A percentile compares a stretch with the other conserved stretches of the same genome.
Evolutionary conservation across 2,329 filamentous ascomycete genomes (phyloP).

Genomic region (Neofusicoccum ribis): DNA sequence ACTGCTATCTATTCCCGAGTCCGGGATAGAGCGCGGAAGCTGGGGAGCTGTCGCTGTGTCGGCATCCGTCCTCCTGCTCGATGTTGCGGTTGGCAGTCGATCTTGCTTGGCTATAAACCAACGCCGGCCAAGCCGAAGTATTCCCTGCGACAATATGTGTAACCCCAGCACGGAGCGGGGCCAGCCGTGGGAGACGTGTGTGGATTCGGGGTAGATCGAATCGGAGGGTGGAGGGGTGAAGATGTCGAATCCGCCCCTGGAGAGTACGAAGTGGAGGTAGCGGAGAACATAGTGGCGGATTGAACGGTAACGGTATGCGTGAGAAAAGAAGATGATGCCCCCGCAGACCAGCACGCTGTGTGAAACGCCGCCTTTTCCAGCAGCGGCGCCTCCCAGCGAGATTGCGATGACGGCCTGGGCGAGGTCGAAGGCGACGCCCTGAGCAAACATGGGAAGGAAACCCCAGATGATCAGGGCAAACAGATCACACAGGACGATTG

Average conservation of each 20-base stretch:
- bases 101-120: conserved; percentile 21
- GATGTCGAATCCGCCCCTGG: conserved; percentile 43
- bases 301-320: conserved; percentile 27
- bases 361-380: conserved; percentile 66
- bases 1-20: conserved; percentile 26
- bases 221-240: conserved; percentile 39
- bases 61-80: conserved; percentile 54
- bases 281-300: conserved; percentile 38
- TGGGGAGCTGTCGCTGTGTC: conserved; percentile 52
- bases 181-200: conserved; percentile 61
- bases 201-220: conserved; percentile 36
- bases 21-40: conserved; percentile 46
- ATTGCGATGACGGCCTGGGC: conserved; percentile 93
- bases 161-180: conserved; percentile 69
- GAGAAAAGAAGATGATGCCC: conserved; percentile 60
- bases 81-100: conserved; percentile 21
- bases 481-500: conserved; percentile 79
- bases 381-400: conserved; percentile 80
- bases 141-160: conserved; percentile 72
- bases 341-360: conserved; percentile 72
- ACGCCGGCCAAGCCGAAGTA: conserved; percentile 66
- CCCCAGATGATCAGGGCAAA: conserved; percentile 84
- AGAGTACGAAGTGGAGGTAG: conserved; percentile 46
- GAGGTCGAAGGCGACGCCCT: conserved; percentile 84
- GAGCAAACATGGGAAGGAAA: conserved; percentile 81